phyloP scores from a whole-genome alignment of 495 filamentous ascomycete genomes.

The Emericellopsis terricola region DNA sequence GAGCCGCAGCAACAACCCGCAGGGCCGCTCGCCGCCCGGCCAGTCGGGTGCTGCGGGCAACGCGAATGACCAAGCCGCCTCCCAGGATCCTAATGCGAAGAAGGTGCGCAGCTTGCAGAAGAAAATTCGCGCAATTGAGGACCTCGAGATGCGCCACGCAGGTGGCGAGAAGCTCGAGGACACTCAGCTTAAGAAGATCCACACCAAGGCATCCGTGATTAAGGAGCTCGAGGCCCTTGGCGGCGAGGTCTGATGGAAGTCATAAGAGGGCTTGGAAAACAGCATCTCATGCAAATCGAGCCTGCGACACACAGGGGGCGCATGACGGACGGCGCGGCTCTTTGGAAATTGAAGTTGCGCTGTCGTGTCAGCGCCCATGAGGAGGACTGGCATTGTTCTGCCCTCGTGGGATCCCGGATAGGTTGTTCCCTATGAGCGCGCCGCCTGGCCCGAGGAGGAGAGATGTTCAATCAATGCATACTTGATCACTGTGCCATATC shows the following conservation, averaged over 20 bases:
- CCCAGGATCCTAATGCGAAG: slow-evolving; percentile 45
- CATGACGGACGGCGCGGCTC: too few species aligned
- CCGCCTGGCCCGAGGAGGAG: too few species aligned
- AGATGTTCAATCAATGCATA: too few species aligned
- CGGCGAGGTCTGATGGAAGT: slow-evolving; percentile 13
- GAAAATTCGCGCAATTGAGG: slow-evolving; percentile 94
- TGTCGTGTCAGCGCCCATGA: too few species aligned
- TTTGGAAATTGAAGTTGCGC: too few species aligned
- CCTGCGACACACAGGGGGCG: too few species aligned
- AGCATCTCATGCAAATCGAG: too few species aligned
- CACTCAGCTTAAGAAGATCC: slow-evolving; percentile 97
- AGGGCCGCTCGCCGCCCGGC: slow-evolving; percentile 10
- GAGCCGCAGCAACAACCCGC: slow-evolving; percentile 10
- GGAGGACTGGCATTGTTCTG: too few species aligned
- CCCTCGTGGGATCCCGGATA: too few species aligned
- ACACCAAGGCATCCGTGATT: slow-evolving; percentile 64
- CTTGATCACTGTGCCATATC: too few species aligned
- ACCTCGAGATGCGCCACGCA: slow-evolving; percentile 88
- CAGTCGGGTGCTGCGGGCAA: slow-evolving; percentile 11
- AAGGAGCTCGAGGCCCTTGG: slow-evolving; percentile 50
- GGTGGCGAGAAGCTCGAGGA: slow-evolving; percentile 92
- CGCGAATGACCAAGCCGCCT: slow-evolving; percentile 14
- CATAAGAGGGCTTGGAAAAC: too few species aligned
- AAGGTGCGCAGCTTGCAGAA: slow-evolving; percentile 82
- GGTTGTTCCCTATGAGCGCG: too few species aligned